Base-by-base conservation (phyloP, 2,329 filamentous ascomycete species). In the Cryphonectria carpinicola region DNA sequence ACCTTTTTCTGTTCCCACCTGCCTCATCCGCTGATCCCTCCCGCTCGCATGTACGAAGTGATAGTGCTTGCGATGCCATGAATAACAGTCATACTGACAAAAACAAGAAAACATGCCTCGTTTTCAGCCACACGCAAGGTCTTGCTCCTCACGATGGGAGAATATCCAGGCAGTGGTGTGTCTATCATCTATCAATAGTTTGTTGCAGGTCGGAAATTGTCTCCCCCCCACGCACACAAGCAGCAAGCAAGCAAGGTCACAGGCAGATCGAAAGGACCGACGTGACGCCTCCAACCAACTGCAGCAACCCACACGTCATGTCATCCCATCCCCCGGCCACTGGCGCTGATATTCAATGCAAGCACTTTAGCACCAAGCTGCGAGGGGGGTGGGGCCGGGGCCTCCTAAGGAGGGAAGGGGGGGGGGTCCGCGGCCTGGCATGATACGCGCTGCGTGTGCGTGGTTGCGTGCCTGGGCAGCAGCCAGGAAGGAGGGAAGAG, bases 351-450 rank as follows among this genome's bases (percentile, higher is more conserved):
- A n/a, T 19, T 58, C 69, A 69, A 68, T 73, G 72, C 72, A 73
- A 73, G 67, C 72, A 73, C 72, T 73, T 73, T 70, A 72, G 43
- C 66, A 49, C 43, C 43, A 28, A 22, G 62, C 68, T 72, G 69
- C 69, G 63, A 62, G 39, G 35, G 37, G 43, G 64, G 71, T 72
- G 71, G 71, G 37, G 62, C 56, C 43, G 22, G 8, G 10, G 28
- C 54, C 54, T 32, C 14, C 54, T 3, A 32, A 32, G 32, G 32
- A 32, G 13, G 54, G 13, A 32, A n/a, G 10, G 52, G 43, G 49
- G 25, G 17, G 5, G 52, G 43, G 52, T 19, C 43, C 64, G 52
- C 25, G n/a, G 61, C 39, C 37, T 63, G 61, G 61, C 61, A 64
- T 39, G 39, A 64, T 64, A n/a, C 41, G 60, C 35, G 60, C 60